Percentiles rank a stretch among this genome's conserved stretches.
Evolutionary conservation across 495 filamentous ascomycete species (phyloP).

Genomic region (Pyrenula massariospora): DNA sequence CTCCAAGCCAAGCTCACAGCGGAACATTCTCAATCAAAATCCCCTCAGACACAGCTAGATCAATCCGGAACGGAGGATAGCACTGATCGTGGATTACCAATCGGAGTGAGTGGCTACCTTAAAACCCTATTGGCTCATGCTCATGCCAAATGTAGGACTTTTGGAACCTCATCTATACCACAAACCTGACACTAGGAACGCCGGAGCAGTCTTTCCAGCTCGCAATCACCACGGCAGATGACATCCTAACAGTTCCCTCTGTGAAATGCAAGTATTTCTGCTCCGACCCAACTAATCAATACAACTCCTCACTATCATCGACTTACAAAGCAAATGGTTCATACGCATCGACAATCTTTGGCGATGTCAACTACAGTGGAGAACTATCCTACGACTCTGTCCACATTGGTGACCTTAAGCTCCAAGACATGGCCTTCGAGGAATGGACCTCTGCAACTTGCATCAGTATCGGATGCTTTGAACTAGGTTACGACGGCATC

Average conservation of each 20-base stretch:
- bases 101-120: background rate
- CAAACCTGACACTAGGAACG: background rate
- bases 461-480: background rate
- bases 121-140: background rate
- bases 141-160: background rate
- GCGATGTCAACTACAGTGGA: background rate
- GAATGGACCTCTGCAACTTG: background rate
- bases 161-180: background rate
- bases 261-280: background rate
- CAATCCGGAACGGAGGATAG: background rate
- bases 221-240: background rate
- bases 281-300: background rate
- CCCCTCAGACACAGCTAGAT: background rate
- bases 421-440: background rate
- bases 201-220: background rate
- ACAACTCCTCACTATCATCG: background rate
- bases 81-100: background rate
- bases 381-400: background rate
- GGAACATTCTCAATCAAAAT: background rate
- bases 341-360: background rate
- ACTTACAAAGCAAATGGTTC: background rate
- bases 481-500: background rate
- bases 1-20: too few relatives aligned
- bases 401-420: background rate
- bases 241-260: background rate